These are phyloP conservation scores for Colletotrichum magnum DNA, from an alignment of 2,329 filamentous ascomycete species.

Conservation along the genomic window DNA sequence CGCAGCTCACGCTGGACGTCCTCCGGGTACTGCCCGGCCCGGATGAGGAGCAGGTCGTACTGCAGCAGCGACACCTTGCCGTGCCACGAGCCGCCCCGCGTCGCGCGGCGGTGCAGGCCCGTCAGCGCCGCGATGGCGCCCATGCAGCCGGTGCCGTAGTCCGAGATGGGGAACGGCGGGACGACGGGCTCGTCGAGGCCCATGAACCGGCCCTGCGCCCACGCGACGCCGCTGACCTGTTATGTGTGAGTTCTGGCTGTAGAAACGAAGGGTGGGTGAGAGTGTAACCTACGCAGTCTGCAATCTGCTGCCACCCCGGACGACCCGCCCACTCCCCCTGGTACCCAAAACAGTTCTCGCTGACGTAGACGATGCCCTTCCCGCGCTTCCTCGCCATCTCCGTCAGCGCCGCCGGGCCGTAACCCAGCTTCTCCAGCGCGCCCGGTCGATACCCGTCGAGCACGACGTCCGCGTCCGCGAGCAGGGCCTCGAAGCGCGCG, in stretches of 20 bases:
- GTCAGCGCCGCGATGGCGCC: constrained; percentile 77
- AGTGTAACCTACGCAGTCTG: constrained; percentile 77
- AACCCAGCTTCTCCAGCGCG: constrained; percentile 74
- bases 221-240: constrained; percentile 66
- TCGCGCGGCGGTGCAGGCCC: constrained; percentile 74
- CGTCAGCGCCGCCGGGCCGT: constrained; percentile 68
- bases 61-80: constrained; percentile 76
- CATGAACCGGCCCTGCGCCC: constrained; percentile 75
- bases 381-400: constrained; percentile 67
- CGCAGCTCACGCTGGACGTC: constrained; percentile 67
- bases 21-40: constrained; percentile 69
- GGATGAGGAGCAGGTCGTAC: constrained; percentile 77
- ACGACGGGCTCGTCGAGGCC: constrained; percentile 74
- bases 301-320: constrained; percentile 81
- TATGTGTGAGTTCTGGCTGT: neutral
- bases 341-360: constrained; percentile 80
- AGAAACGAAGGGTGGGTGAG: too few relatives aligned
- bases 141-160: constrained; percentile 81
- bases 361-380: constrained; percentile 76
- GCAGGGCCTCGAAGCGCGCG: constrained; percentile 68
- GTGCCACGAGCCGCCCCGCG: constrained; percentile 75
- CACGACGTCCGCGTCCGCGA: constrained; percentile 75
- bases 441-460: constrained; percentile 79
- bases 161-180: constrained; percentile 74
- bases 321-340: constrained; percentile 71